A percentile compares a stretch with the other conserved stretches of the same genome.
Conservation (phyloP, 2,329 filamentous ascomycete species). For the Calonectria honghensis region DNA sequence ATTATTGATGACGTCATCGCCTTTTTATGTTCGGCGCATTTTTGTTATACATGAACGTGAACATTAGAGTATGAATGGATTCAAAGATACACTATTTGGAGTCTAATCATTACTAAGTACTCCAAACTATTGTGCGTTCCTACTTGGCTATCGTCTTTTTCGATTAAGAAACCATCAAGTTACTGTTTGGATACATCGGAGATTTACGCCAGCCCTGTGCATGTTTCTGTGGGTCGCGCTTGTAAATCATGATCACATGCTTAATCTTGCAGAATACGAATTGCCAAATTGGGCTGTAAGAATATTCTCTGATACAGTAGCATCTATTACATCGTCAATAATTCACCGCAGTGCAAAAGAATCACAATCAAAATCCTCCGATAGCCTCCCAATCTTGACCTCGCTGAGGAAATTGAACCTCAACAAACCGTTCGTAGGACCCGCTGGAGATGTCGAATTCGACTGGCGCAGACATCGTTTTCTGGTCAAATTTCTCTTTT, state of each 20-base stretch:
- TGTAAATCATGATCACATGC: background rate
- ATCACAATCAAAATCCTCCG: background rate
- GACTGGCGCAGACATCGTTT: background rate
- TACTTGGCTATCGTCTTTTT: background rate
- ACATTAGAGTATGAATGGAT: background rate
- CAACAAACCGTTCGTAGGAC: slow-evolving; percentile 3
- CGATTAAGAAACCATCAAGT: background rate
- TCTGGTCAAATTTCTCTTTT: background rate
- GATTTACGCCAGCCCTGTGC: background rate
- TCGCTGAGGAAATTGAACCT: slow-evolving; percentile 6
- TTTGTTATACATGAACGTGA: background rate
- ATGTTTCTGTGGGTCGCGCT: background rate
- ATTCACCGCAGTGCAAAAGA: background rate
- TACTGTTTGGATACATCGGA: background rate
- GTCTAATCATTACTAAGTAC: background rate
- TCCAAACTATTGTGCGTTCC: background rate
- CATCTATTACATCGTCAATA: background rate
- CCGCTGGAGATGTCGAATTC: background rate
- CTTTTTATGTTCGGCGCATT: background rate
- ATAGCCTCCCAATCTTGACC: slow-evolving; percentile 15
- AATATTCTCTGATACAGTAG: background rate
- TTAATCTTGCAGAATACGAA: background rate
- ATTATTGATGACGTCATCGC: background rate
- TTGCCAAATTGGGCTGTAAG: background rate
- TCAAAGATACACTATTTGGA: background rate